phyloP scores from a whole-genome alignment of 331 rosid genomes.

The Rhamnella rubrinervis region DNA sequence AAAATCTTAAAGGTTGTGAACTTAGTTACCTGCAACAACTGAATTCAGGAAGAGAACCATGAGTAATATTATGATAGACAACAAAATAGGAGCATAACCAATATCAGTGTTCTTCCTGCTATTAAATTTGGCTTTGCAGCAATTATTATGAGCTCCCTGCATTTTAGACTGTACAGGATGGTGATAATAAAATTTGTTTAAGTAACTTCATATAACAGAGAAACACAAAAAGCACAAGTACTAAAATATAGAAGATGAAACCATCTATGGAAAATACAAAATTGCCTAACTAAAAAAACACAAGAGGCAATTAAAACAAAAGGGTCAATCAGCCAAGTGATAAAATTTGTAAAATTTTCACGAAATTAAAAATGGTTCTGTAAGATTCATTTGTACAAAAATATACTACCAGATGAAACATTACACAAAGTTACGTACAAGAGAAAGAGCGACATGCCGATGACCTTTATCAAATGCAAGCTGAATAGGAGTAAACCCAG shows the following conservation, averaged over 20 bases:
- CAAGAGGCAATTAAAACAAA: constrained; percentile 5
- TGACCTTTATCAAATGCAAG: constrained; percentile 96
- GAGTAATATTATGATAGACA: constrained; percentile 47
- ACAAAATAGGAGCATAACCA: constrained; percentile 82
- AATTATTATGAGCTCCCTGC: constrained; percentile 46
- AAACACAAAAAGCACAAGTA: constrained; percentile 1
- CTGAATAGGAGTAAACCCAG: constrained; percentile 83
- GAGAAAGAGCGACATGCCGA: constrained; percentile 68
- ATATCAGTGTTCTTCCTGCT: constrained; percentile 45
- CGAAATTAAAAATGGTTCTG: no score
- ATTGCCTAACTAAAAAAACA: constrained; percentile 9
- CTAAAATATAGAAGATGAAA: neutral
- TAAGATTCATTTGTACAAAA: constrained; percentile 3
- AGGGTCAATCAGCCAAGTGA: neutral
- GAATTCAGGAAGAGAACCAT: constrained; percentile 72
- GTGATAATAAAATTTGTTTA: constrained; percentile 1
- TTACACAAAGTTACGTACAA: constrained; percentile 48
- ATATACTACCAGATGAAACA: constrained; percentile 29
- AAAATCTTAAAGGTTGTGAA: constrained; percentile 22
- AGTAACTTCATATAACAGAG: neutral
- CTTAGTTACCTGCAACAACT: constrained; percentile 64
- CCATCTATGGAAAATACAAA: neutral
- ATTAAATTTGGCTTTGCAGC: constrained; percentile 52
- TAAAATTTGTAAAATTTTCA: neutral
- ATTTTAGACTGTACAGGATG: constrained; percentile 60